Conservation (phyloP, 768 basidiomycete genomes). For the Lentinula lateritia region DNA sequence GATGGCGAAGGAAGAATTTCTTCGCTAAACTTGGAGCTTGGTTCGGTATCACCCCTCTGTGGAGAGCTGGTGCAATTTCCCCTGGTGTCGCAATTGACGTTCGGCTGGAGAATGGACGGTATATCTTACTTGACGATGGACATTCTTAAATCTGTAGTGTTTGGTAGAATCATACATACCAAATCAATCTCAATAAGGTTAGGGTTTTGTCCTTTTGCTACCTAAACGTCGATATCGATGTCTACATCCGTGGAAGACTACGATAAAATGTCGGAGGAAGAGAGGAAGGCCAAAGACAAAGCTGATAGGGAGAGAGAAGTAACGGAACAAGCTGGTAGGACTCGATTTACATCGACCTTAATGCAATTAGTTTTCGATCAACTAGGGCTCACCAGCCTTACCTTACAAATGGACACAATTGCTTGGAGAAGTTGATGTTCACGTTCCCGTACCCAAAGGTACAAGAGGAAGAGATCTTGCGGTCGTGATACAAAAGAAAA, state of each 20-base stretch:
- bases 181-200: background rate
- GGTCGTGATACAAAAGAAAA: constrained; percentile 76
- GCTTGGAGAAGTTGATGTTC: constrained; percentile 79
- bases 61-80: constrained; percentile 46
- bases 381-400: constrained; percentile 46
- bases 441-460: constrained; percentile 80
- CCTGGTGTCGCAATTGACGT: constrained; percentile 60
- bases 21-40: constrained; percentile 55
- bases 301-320: constrained; percentile 63
- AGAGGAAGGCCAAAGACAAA: constrained; percentile 70
- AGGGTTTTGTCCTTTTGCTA: background rate
- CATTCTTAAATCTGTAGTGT: background rate
- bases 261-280: constrained; percentile 71
- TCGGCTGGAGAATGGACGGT: constrained; percentile 48
- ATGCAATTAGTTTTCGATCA: constrained; percentile 14
- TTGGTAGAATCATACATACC: background rate
- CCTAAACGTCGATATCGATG: background rate
- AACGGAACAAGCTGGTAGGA: constrained; percentile 43
- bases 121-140: constrained; percentile 36
- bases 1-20: constrained; percentile 31
- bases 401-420: constrained; percentile 93
- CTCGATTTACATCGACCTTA: constrained; percentile 3
- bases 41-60: constrained; percentile 63
- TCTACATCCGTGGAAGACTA: constrained; percentile 39
- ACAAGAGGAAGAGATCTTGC: constrained; percentile 74